These are phyloP conservation scores for Pinus albicaulis DNA, from an alignment of 75 land plant genomes.

Conservation along the genomic window DNA sequence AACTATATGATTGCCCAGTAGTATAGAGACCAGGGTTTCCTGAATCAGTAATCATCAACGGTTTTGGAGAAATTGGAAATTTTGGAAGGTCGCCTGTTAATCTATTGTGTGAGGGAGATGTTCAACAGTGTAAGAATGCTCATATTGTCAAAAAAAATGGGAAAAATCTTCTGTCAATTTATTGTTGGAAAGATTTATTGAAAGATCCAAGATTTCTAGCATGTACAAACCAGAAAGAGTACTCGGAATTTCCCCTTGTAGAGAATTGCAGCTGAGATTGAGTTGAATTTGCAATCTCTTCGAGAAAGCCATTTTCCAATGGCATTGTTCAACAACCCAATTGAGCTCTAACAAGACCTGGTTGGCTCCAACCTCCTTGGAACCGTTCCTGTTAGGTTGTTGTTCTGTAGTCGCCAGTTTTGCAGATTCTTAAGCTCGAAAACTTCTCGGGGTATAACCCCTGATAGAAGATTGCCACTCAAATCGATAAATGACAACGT, in stretches of 20 bases:
- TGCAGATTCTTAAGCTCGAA: constrained; percentile 16
- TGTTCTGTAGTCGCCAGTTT: constrained; percentile 23
- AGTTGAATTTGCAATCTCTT: constrained; percentile 9
- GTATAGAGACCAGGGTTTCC: too few relatives aligned
- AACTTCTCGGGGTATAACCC: constrained; percentile 25
- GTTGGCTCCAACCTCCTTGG: constrained; percentile 14
- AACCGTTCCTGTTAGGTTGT: constrained; percentile 30
- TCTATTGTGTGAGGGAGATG: constrained; percentile 27
- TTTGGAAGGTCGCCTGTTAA: constrained; percentile 21
- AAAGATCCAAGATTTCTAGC: constrained; percentile 5
- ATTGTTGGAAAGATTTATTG: constrained; percentile 2
- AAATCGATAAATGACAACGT: constrained; percentile 11
- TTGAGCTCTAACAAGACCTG: background rate
- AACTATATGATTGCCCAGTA: too few relatives aligned
- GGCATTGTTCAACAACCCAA: too few relatives aligned
- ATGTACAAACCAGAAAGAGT: background rate
- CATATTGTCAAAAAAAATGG: background rate
- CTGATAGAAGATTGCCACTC: constrained; percentile 29
- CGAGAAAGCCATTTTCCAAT: background rate
- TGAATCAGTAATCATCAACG: too few relatives aligned
- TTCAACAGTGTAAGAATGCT: constrained; percentile 7
- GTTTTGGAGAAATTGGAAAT: too few relatives aligned
- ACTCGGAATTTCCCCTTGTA: background rate
- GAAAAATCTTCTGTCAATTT: background rate
- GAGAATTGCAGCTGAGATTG: constrained; percentile 3